phyloP scores from a whole-genome alignment of 2,329 filamentous ascomycete genomes.

The Xylariaceae sp. region DNA sequence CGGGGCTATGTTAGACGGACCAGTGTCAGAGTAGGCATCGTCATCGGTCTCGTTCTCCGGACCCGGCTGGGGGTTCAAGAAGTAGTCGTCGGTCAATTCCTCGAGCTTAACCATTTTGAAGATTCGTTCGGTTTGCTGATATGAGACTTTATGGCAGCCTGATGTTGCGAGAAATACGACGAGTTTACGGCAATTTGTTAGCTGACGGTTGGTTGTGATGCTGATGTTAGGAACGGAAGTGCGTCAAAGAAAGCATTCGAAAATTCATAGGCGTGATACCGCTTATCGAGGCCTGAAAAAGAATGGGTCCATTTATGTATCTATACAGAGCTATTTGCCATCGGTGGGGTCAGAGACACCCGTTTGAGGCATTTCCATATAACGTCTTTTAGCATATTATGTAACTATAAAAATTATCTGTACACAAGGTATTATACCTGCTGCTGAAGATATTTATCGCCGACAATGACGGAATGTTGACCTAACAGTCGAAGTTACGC shows the following conservation, averaged over 20 bases:
- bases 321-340: not conserved
- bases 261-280: constrained; percentile 15
- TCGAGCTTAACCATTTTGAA: constrained; percentile 77
- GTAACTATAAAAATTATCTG: no score
- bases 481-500: no score
- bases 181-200: not conserved
- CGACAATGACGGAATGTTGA: not conserved
- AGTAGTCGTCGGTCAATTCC: constrained; percentile 95
- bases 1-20: constrained; percentile 46
- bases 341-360: not conserved
- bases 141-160: no score
- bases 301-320: not conserved
- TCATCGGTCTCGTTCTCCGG: constrained; percentile 62
- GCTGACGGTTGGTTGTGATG: not conserved
- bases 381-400: no score
- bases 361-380: no score
- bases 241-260: constrained; percentile 1
- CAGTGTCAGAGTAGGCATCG: constrained; percentile 81
- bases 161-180: not conserved
- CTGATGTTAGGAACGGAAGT: not conserved
- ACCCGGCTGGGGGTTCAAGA: constrained; percentile 63
- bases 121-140: no score
- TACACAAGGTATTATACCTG: no score
- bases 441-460: not conserved
- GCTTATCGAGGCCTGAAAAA: not conserved